A percentile compares a stretch with the other conserved stretches of the same genome.
phyloP scores from a whole-genome alignment of 805 yeast species.

The Ogataea nitratoaversa region DNA sequence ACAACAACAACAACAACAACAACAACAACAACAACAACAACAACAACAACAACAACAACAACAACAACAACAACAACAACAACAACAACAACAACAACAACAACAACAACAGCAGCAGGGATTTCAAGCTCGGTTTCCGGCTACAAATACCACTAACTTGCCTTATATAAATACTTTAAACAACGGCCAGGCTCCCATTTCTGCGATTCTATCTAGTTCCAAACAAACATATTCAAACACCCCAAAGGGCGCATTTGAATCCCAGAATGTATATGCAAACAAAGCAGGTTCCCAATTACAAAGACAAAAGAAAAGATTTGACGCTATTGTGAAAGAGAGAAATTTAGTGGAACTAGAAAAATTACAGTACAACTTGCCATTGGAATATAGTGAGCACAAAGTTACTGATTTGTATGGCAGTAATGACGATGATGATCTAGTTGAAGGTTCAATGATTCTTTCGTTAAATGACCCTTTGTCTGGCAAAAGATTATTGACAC shows the following conservation, averaged over 20 bases:
- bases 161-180: too few relatives aligned
- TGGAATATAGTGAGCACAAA: not conserved
- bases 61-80: not conserved
- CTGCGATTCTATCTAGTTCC: too few relatives aligned
- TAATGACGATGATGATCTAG: constrained; percentile 27
- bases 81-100: too few relatives aligned
- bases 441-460: constrained; percentile 26
- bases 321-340: not conserved
- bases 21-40: not conserved
- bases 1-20: not conserved
- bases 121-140: too few relatives aligned
- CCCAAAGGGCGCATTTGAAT: not conserved
- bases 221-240: too few relatives aligned
- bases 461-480: constrained; percentile 32
- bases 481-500: constrained; percentile 26
- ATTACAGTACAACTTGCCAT: not conserved
- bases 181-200: not conserved
- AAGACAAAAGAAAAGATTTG: not conserved
- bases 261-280: too few relatives aligned
- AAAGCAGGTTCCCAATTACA: not conserved
- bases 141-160: too few relatives aligned
- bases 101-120: too few relatives aligned
- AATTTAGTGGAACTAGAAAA: not conserved
- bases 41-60: not conserved
- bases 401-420: not conserved